Base-by-base conservation (phyloP, 129 eudicot genomes). In the Calendula officinalis region DNA sequence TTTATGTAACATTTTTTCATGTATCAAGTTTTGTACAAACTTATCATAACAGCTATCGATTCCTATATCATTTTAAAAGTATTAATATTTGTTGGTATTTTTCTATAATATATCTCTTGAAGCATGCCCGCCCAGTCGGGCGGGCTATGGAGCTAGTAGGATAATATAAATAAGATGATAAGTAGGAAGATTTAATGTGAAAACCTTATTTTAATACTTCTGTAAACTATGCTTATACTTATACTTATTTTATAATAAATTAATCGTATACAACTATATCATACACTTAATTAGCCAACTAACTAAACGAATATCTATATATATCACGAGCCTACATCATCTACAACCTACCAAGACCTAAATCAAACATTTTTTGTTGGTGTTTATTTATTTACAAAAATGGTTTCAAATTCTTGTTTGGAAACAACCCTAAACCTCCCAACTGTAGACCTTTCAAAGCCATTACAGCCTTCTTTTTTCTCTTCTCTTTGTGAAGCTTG, bases 401-500 rank as follows among this genome's bases (percentile, higher is more conserved):
- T 82, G 88, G 74, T 82, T 66, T 45, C 81, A 73, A 56, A 77
- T 53, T 34, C 80, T 54, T 72, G 50, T 45, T 13, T 56, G 13
- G 66, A 75, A 42, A 73, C 73, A 40, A 71, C 78, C 67, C 40
- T 88, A 71, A 70, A 84, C 33, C 96, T 88, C 49, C 91, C 92
- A 36, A 72, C 71, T 62, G 15, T 88, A 56, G 96, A 88, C 74
- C 70, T 88, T 55, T 88, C 96, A 38, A 71, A 84, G 73, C 84
- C 84, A n/a, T 73, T 78, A 58, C 59, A 49, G 43, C 65, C 81
- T 60, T 76, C 83, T 40, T 75, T 80, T 61, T 6, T 87, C 53
- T 63, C 85, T 3, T 71, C 81, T 72, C 82, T 88, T 44, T 74
- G 78, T 67, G 77, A 77, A 69, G 91, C 92, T 54, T 88, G 96